Evolutionary conservation across 441 rosid genomes (phyloP).

Genomic region (Brassica hybrid): DNA sequence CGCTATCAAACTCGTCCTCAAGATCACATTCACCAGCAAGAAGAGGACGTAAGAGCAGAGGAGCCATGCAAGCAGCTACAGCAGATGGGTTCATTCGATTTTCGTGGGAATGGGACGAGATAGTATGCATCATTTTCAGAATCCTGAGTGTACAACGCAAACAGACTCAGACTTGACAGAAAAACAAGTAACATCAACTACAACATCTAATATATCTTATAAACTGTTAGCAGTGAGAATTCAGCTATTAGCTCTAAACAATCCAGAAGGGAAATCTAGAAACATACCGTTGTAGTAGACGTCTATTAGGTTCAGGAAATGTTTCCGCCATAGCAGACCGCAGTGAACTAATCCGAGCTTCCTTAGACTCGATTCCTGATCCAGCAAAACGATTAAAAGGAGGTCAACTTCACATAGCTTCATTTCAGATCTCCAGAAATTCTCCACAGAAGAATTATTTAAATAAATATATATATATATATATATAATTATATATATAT

Average conservation of each 20-base stretch:
- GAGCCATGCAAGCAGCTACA: constrained; percentile 99
- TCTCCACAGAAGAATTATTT: constrained; percentile 7
- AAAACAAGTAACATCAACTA: constrained; percentile 8
- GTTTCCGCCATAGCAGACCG: constrained; percentile 88
- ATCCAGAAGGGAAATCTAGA: constrained; percentile 19
- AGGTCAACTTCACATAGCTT: constrained; percentile 18
- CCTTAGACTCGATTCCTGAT: constrained; percentile 90
- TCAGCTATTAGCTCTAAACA: constrained; percentile 6
- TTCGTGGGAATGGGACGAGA: constrained; percentile 85
- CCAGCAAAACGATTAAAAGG: constrained; percentile 33
- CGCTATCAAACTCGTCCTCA: constrained; percentile 85
- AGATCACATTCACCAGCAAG: constrained; percentile 97
- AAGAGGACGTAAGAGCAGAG: constrained; percentile 91
- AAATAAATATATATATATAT: not conserved
- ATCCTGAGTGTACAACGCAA: constrained; percentile 59
- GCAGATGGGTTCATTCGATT: constrained; percentile 98
- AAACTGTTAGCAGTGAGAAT: constrained; percentile 4
- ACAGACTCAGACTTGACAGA: constrained; percentile 20
- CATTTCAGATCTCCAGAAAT: constrained; percentile 28
- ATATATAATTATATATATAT: not conserved
- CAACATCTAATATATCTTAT: constrained; percentile 9
- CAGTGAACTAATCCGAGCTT: constrained; percentile 81
- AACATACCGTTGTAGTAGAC: constrained; percentile 79
- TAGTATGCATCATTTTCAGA: constrained; percentile 89
- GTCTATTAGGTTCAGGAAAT: constrained; percentile 98